Conservation (phyloP, 208 protist species). For the Balamuthia mandrillaris region DNA sequence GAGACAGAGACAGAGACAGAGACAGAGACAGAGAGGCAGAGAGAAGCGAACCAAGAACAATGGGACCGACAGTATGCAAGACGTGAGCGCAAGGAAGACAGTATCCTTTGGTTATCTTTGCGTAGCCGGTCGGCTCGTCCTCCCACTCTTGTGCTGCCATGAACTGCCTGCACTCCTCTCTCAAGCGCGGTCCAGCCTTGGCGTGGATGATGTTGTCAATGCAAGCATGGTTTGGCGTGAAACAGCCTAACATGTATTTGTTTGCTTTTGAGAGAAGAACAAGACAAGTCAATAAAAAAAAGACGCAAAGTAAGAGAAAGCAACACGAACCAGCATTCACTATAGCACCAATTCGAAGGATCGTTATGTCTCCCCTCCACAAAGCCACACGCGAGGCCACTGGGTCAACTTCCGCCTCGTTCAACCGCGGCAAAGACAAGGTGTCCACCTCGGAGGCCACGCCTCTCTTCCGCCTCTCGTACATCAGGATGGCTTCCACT, state of each 20-base stretch:
- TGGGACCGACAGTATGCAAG: conserved; percentile 70
- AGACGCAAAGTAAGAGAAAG: no score
- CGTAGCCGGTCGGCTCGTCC: conserved; percentile 40
- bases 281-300: no score
- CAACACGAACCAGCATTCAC: conserved; percentile 73
- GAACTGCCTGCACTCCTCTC: neutral
- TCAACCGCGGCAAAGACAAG: no score
- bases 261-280: no score
- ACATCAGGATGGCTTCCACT: no score
- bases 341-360: conserved; percentile 62
- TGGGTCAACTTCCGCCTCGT: conserved; percentile 14
- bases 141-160: neutral
- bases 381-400: conserved; percentile 35
- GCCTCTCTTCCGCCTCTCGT: no score
- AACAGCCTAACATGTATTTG: no score
- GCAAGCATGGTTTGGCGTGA: neutral
- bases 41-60: conserved; percentile 44
- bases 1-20: no score
- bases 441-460: no score
- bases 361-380: conserved; percentile 50
- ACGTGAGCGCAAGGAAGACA: conserved; percentile 60
- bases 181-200: neutral
- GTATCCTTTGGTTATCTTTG: conserved; percentile 66
- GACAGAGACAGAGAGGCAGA: conserved; percentile 44
- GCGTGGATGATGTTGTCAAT: conserved; percentile 7